Base-by-base conservation (phyloP, 1,139 yeast species). In the Protomyces inouyei region DNA sequence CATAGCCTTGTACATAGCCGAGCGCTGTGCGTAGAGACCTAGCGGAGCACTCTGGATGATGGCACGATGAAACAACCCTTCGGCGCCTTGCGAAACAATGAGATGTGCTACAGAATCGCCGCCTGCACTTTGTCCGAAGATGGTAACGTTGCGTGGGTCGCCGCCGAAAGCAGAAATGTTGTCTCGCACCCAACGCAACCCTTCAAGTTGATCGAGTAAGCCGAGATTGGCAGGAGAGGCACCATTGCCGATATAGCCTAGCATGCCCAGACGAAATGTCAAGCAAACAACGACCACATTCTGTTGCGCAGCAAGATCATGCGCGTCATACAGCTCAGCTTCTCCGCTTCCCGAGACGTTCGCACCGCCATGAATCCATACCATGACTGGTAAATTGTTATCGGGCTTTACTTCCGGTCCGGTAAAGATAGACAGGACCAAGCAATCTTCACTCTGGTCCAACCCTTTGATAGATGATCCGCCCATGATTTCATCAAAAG, bases 131-230 rank as follows among this genome's bases (percentile, higher is more conserved):
- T 14, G 21, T 36, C 56, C 16, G 18, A 38, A 28, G 32, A 28
- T 28, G 32, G 32, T 28, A 1, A 28, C 32, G 52, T 69, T 70
- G 14, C 69, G 64, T 2, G 76, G 72, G 66, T 77, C 72, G n/a
- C 80, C 80, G 32, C 78, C 78, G 67, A 76, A 76, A 16, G 38
- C 59, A 0, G 66, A 71, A 61, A 76, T 75, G 66, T 77, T 76
- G 48, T 69, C 68, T 59, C 72, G 67, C 10, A 76, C 74, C 80
- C 80, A 77, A 25, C 74, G 67, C 52, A 77, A 64, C 0, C 76
- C 79, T 61, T 67, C 38, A 9, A 74, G 66, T 37, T 72, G 74
- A 65, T 77, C 80, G 56, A 73, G 70, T 10, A 76, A 61, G 0
- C 75, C 78, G 66, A 73, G 72, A 60, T 76, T 76, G 43, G 43